Evolutionary conservation across 805 yeast genomes (phyloP).

Genomic region (Candida taoyuanica): DNA sequence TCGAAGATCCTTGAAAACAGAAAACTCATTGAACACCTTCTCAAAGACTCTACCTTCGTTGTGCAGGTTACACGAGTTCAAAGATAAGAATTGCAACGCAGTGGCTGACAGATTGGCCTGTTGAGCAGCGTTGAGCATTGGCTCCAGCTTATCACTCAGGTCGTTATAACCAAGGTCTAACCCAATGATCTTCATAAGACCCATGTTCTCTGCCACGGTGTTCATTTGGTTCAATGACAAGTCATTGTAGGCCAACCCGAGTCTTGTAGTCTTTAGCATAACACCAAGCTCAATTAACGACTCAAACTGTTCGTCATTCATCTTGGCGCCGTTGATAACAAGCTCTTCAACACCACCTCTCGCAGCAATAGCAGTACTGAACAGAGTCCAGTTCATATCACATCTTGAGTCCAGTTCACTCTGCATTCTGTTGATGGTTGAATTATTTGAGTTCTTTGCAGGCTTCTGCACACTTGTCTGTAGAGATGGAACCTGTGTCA

Average conservation of each 20-base stretch:
- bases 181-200: constrained; percentile 48
- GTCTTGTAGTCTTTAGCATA: constrained; percentile 48
- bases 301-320: constrained; percentile 47
- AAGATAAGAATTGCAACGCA: constrained; percentile 45
- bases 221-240: constrained; percentile 53
- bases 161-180: constrained; percentile 85
- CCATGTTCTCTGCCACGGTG: constrained; percentile 56
- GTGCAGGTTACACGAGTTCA: constrained; percentile 60
- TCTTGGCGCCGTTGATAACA: constrained; percentile 77
- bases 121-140: constrained; percentile 26
- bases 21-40: constrained; percentile 40
- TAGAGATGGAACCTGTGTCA: constrained; percentile 48
- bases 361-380: constrained; percentile 69
- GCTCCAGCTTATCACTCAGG: constrained; percentile 33
- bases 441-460: constrained; percentile 30
- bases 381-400: constrained; percentile 77
- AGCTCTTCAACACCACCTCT: constrained; percentile 80
- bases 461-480: constrained; percentile 36
- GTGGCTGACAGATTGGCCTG: constrained; percentile 24
- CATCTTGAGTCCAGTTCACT: constrained; percentile 42
- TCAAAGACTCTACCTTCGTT: constrained; percentile 29
- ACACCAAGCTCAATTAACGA: constrained; percentile 62
- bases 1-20: constrained; percentile 53
- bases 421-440: constrained; percentile 33
- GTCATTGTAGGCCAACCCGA: constrained; percentile 80